Percentiles rank a stretch among this genome's conserved stretches.
phyloP scores from a whole-genome alignment of 495 filamentous ascomycete species.

The Saxophila tyrrhenica region DNA sequence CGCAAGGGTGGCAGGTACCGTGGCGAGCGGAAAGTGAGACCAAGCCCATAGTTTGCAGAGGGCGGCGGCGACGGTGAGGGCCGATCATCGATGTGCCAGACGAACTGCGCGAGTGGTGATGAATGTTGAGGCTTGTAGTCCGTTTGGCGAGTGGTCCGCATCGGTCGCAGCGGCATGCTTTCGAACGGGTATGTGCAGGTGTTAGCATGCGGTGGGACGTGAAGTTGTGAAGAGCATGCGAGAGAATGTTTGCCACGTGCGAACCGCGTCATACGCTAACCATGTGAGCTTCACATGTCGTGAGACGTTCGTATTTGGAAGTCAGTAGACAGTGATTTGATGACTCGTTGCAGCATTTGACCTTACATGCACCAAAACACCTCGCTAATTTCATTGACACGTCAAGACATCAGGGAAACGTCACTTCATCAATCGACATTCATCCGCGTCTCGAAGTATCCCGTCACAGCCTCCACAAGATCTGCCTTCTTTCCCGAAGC shows the following conservation, averaged over 20 bases:
- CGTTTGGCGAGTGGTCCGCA: not conserved
- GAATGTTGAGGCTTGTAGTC: not conserved
- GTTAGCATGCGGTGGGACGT: no score
- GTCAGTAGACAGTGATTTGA: no score
- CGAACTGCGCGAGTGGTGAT: not conserved
- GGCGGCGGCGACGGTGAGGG: not conserved
- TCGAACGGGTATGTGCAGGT: no score
- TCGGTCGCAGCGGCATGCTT: not conserved
- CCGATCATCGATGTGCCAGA: not conserved
- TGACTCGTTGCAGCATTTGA: not conserved
- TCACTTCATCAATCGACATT: constrained; percentile 3
- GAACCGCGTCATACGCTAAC: no score
- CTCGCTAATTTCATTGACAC: not conserved
- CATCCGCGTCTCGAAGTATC: constrained; percentile 55
- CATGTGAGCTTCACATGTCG: no score
- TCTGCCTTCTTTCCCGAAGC: constrained; percentile 53
- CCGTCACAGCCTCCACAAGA: constrained; percentile 65
- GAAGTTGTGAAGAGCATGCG: no score
- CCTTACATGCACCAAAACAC: not conserved
- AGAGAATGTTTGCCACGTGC: no score
- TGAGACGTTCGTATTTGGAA: no score
- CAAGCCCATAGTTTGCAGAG: not conserved
- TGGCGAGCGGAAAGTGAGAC: no score
- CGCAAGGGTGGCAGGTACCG: not conserved
- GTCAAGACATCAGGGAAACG: not conserved